Conservation (phyloP, 169 alveolate species). For the Plasmodium relictum region DNA sequence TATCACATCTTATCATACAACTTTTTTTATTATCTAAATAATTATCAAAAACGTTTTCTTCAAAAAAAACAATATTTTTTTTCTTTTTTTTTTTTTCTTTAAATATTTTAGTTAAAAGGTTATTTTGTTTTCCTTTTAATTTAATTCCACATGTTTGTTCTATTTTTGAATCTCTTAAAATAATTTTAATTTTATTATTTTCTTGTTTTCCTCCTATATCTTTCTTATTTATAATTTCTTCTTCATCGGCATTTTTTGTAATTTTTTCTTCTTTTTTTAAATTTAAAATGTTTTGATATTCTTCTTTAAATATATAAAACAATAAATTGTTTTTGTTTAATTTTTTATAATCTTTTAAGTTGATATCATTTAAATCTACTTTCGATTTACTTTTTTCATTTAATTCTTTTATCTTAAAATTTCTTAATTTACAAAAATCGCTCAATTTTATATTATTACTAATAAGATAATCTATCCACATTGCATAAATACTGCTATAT, state of each 20-base stretch:
- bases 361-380: neutral
- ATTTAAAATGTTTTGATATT: conserved; percentile 14
- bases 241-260: neutral
- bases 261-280: neutral
- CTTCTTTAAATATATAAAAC: conserved; percentile 36
- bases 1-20: conserved; percentile 26
- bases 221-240: neutral
- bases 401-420: conserved; percentile 10
- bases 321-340: conserved; percentile 12
- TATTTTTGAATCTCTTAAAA: neutral
- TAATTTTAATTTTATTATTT: neutral
- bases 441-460: conserved; percentile 8
- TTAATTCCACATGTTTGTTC: neutral
- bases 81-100: conserved; percentile 2
- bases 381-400: conserved; percentile 15
- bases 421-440: conserved; percentile 25
- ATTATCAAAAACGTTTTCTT: conserved; percentile 39
- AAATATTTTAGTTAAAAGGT: neutral
- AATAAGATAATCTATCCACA: conserved; percentile 41
- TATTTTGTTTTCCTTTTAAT: neutral
- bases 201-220: neutral
- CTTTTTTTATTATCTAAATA: conserved; percentile 41
- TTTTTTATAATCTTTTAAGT: conserved; percentile 15
- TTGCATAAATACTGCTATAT: conserved; percentile 15
- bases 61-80: conserved; percentile 18